phyloP scores from a whole-genome alignment of 2,329 filamentous ascomycete species.

The Trichoderma atroviride region DNA sequence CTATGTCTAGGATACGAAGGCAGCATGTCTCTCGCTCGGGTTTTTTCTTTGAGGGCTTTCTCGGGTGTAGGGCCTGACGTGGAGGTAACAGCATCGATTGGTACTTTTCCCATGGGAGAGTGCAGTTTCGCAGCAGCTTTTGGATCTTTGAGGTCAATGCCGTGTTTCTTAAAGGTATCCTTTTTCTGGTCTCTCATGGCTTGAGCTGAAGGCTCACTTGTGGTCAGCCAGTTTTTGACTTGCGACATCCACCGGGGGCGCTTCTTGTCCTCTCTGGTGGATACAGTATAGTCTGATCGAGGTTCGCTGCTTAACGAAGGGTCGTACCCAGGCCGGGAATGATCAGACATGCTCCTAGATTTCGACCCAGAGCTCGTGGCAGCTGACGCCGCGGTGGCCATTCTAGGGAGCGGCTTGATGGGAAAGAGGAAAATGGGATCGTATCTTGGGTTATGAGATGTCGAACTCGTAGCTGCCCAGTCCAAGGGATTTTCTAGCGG shows the following conservation, averaged over 20 bases:
- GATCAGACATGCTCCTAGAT: slow-evolving; percentile 27
- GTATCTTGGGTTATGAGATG: slow-evolving; percentile 1
- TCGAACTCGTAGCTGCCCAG: slow-evolving; percentile 8
- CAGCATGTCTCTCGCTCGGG: slow-evolving; percentile 38
- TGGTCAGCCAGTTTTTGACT: slow-evolving; percentile 52
- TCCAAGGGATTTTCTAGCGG: slow-evolving; percentile 3
- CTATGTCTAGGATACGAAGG: slow-evolving; percentile 36
- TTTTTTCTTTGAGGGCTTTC: slow-evolving; percentile 44
- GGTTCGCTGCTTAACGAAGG: slow-evolving; percentile 31
- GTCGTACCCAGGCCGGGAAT: slow-evolving; percentile 34
- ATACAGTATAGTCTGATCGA: slow-evolving; percentile 12
- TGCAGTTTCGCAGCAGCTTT: slow-evolving; percentile 50
- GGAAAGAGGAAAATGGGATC: neutral
- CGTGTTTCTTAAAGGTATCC: slow-evolving; percentile 48
- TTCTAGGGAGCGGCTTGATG: neutral
- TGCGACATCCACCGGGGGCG: slow-evolving; percentile 46
- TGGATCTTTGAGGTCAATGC: slow-evolving; percentile 48
- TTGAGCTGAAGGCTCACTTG: slow-evolving; percentile 54
- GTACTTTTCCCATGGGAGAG: slow-evolving; percentile 49
- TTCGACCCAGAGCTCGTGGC: slow-evolving; percentile 4
- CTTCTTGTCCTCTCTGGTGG: slow-evolving; percentile 30
- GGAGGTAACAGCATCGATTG: slow-evolving; percentile 50
- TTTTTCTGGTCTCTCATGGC: slow-evolving; percentile 52
- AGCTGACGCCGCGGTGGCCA: slow-evolving; percentile 5
- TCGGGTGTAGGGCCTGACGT: slow-evolving; percentile 51